phyloP scores from a whole-genome alignment of 352 stramenopile genomes.

The Phytophthora rubi region DNA sequence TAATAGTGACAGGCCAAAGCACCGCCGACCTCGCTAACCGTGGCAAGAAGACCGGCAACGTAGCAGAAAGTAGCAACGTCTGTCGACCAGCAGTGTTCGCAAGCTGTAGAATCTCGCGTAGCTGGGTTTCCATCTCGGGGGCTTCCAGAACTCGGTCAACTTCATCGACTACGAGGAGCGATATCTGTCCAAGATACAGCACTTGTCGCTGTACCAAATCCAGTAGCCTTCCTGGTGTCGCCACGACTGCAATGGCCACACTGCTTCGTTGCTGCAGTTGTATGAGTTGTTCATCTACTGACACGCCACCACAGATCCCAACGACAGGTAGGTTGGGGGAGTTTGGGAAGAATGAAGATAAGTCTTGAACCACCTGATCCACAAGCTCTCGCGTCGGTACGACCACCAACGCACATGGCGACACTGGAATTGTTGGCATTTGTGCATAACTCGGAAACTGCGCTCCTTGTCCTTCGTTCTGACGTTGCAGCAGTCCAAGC shows the following conservation, averaged over 20 bases:
- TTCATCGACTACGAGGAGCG: slow-evolving; percentile 94
- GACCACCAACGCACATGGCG: slow-evolving; percentile 86
- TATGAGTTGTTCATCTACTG: slow-evolving; percentile 41
- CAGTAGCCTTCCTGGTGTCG: slow-evolving; percentile 67
- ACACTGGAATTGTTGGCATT: slow-evolving; percentile 21
- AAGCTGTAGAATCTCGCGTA: slow-evolving; percentile 93
- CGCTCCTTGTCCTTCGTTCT: not conserved
- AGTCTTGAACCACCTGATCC: slow-evolving; percentile 92
- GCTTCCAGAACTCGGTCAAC: slow-evolving; percentile 96
- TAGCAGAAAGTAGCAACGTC: slow-evolving; percentile 96
- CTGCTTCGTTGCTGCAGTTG: slow-evolving; percentile 38
- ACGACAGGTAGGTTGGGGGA: slow-evolving; percentile 28
- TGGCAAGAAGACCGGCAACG: slow-evolving; percentile 89
- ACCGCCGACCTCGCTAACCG: slow-evolving; percentile 94
- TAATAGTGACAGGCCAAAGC: slow-evolving; percentile 92
- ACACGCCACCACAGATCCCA: slow-evolving; percentile 56
- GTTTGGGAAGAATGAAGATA: slow-evolving; percentile 38
- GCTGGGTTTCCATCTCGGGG: slow-evolving; percentile 89
- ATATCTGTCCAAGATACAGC: slow-evolving; percentile 41
- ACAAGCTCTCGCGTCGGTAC: slow-evolving; percentile 97
- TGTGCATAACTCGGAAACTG: slow-evolving; percentile 45
- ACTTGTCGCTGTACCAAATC: slow-evolving; percentile 42
- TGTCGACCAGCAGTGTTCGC: slow-evolving; percentile 72
- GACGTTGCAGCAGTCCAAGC: slow-evolving; percentile 52
- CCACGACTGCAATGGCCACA: slow-evolving; percentile 42